Conservation (phyloP, 805 yeast genomes). For the Suhomyces sp. region DNA sequence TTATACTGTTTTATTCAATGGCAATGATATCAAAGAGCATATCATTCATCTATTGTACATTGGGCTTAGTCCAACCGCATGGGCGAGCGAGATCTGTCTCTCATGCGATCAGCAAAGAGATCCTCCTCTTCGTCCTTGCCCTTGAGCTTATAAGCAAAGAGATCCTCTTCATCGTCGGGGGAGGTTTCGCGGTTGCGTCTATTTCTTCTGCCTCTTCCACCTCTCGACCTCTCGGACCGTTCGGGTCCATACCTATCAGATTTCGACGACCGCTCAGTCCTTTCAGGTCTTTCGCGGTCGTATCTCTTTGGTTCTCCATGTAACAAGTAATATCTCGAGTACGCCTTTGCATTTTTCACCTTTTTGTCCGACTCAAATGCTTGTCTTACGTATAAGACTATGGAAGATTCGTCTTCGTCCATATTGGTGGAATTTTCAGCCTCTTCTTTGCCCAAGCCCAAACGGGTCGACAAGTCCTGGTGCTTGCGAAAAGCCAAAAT, state of each 20-base stretch:
- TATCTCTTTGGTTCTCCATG: slow-evolving; percentile 66
- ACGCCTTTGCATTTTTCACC: slow-evolving; percentile 51
- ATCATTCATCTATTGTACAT: not conserved
- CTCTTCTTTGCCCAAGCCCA: slow-evolving; percentile 18
- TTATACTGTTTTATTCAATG: too few species aligned
- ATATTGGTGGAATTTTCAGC: slow-evolving; percentile 15
- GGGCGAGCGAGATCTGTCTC: slow-evolving; percentile 3
- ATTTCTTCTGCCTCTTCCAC: slow-evolving; percentile 4
- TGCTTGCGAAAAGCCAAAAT: slow-evolving; percentile 32
- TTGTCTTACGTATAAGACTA: slow-evolving; percentile 45
- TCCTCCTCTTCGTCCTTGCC: slow-evolving; percentile 25
- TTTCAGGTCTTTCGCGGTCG: slow-evolving; percentile 8
- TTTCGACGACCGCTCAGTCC: slow-evolving; percentile 6
- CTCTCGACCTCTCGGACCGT: not conserved
- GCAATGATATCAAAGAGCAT: too few species aligned
- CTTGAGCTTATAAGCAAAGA: slow-evolving; percentile 20
- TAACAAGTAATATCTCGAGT: slow-evolving; percentile 60
- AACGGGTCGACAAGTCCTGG: slow-evolving; percentile 27
- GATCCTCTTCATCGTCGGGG: slow-evolving; percentile 18
- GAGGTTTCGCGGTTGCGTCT: not conserved
- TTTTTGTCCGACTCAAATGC: slow-evolving; percentile 56
- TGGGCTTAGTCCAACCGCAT: not conserved
- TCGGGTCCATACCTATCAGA: not conserved
- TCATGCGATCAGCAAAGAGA: slow-evolving; percentile 31
- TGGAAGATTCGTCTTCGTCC: slow-evolving; percentile 40